Evolutionary conservation across 2,329 filamentous ascomycete genomes (phyloP), one percentile per base, ranked within the genome.

Genomic region (Sporothrix luriei): DNA sequence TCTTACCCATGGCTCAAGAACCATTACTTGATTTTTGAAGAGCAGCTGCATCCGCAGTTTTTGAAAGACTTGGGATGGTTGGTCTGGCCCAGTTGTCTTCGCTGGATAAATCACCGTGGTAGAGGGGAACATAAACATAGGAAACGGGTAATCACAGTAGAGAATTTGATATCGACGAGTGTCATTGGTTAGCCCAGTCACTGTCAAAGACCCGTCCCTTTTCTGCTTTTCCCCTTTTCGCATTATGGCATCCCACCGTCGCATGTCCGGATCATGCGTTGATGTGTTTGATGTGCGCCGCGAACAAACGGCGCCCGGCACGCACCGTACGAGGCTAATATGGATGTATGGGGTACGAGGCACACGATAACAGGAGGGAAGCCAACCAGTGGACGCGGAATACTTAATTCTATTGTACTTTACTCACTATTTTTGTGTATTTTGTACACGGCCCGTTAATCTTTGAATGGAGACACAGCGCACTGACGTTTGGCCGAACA

Each of bases 261-360:
- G 40, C 21, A 68, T 59, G 54, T 51, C 54, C 26, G 38, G 38
- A 49, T 68, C 43, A 51, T 68, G 66, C 66, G 59, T 68, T 52
- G 54, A 14, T 14, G 54, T 68, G 67, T 68, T 62, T 68, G 67
- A 68, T 68, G 55, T 68, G 55, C 67, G 38, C 57, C 55, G 55
- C 55, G 43, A 51, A 68, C 29, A 49, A 29, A 33, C 26, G 26
- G 43, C 38, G 66, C 16, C 21, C 52, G 38, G 33, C 26, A 55
- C 51, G n/a, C 62, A 55, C 13, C 13, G 21, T 65, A 14, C 46
- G 38, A 33, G 46, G 43, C 14, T 49, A 14, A 62, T 16, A 2
- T 26, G 21, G 38, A 46, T 21, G 11, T 21, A 14, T 19, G 46
- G 2, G 14, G 16, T 13, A 46, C 13, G 24, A 61, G n/a, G 33